Evolutionary conservation across 2,329 filamentous ascomycete genomes (phyloP).

Genomic region (Microascus cirrosus): DNA sequence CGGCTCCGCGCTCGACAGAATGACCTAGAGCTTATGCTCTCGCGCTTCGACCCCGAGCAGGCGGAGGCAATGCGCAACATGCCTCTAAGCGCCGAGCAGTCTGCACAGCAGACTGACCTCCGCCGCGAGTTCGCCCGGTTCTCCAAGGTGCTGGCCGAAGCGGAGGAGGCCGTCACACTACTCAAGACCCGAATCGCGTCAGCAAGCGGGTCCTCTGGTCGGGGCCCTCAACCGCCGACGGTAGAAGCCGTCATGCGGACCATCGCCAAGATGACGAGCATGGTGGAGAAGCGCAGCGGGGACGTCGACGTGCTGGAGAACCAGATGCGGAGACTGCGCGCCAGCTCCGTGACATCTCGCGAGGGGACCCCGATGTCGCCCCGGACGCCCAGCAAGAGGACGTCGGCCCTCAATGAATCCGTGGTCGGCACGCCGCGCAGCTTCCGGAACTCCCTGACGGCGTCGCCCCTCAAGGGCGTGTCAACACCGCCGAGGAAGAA

Average conservation of each 20-base stretch:
- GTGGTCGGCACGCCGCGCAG: slow-evolving; percentile 24
- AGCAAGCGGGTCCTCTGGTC: slow-evolving; percentile 36
- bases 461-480: slow-evolving; percentile 18
- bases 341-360: slow-evolving; percentile 29
- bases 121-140: slow-evolving; percentile 65
- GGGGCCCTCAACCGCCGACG: slow-evolving; percentile 53
- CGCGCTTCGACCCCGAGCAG: slow-evolving; percentile 57
- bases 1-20: slow-evolving; percentile 65
- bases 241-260: slow-evolving; percentile 88
- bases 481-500: slow-evolving; percentile 46
- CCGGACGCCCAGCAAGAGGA: slow-evolving; percentile 21
- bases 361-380: slow-evolving; percentile 26
- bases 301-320: slow-evolving; percentile 86
- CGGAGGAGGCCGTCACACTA: slow-evolving; percentile 69
- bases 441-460: slow-evolving; percentile 21
- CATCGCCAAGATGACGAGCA: slow-evolving; percentile 81
- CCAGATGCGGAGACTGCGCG: slow-evolving; percentile 64
- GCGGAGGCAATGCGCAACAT: slow-evolving; percentile 53
- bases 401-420: slow-evolving; percentile 26
- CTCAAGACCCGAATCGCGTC: slow-evolving; percentile 67
- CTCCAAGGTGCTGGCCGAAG: slow-evolving; percentile 61
- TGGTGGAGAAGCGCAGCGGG: slow-evolving; percentile 83
- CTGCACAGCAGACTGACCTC: slow-evolving; percentile 72
- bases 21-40: slow-evolving; percentile 64
- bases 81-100: slow-evolving; percentile 75